Conservation (phyloP, 148 eudicot species). For the Rhododendron ovatum region DNA sequence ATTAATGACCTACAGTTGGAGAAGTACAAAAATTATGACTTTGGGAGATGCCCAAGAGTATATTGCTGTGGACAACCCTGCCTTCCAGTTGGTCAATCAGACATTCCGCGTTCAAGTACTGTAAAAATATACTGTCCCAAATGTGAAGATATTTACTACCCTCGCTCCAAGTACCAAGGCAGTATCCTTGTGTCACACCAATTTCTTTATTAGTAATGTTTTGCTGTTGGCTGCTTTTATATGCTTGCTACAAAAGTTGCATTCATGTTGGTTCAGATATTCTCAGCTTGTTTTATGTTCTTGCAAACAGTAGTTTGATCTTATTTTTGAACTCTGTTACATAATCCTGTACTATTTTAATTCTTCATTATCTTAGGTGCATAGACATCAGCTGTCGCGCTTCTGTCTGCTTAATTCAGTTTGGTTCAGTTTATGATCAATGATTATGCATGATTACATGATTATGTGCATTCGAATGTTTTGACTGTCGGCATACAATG, state of each 20-base stretch:
- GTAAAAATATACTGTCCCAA: conserved; percentile 80
- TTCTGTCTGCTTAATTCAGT: neutral
- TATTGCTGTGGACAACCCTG: conserved; percentile 75
- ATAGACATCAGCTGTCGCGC: neutral
- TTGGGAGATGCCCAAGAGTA: conserved; percentile 75
- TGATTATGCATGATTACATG: neutral
- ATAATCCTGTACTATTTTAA: neutral
- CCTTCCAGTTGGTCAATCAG: conserved; percentile 84
- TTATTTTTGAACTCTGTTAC: neutral
- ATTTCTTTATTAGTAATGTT: conserved; percentile 2
- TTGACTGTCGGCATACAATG: neutral
- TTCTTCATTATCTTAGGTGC: neutral
- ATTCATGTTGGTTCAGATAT: neutral
- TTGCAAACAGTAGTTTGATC: neutral
- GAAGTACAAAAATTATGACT: conserved; percentile 65
- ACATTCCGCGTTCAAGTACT: conserved; percentile 73
- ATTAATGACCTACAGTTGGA: conserved; percentile 36
- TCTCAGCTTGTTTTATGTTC: neutral
- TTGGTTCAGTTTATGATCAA: neutral
- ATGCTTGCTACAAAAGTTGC: neutral
- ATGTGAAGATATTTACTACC: conserved; percentile 80
- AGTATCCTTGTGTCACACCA: conserved; percentile 52
- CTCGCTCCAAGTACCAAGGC: conserved; percentile 88
- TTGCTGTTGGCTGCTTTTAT: neutral
- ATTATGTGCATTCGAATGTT: neutral